A percentile compares a stretch with the other conserved stretches of the same genome.
Conservation (phyloP, 345 rosid genomes). For the Populus deltoides region DNA sequence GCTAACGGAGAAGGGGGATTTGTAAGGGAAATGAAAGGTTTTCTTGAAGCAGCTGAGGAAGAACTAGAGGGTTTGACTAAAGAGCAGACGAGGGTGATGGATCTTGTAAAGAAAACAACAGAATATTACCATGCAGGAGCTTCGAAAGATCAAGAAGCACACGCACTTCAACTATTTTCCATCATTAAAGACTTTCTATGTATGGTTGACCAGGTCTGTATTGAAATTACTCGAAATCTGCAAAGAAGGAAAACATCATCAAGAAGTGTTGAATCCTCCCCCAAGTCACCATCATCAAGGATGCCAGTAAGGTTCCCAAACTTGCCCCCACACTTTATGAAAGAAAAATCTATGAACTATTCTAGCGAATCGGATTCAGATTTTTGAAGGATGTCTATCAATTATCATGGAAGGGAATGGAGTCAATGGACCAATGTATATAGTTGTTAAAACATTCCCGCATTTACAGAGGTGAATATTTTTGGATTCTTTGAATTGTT, state of each 20-base stretch:
- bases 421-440: slow-evolving; percentile 25
- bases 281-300: slow-evolving; percentile 31
- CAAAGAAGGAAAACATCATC: slow-evolving; percentile 48
- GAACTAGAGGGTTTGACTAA: slow-evolving; percentile 46
- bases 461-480: background rate
- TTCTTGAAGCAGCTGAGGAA: slow-evolving; percentile 55
- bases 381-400: slow-evolving; percentile 27
- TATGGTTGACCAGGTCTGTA: slow-evolving; percentile 75
- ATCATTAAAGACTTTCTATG: slow-evolving; percentile 66
- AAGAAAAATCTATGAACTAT: slow-evolving; percentile 47
- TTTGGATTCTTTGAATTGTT: slow-evolving; percentile 17
- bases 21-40: slow-evolving; percentile 49
- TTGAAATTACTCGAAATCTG: slow-evolving; percentile 57
- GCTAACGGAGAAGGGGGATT: slow-evolving; percentile 38
- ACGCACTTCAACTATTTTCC: slow-evolving; percentile 56
- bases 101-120: slow-evolving; percentile 61
- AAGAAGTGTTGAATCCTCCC: slow-evolving; percentile 24
- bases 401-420: background rate
- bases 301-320: slow-evolving; percentile 54
- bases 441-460: slow-evolving; percentile 9
- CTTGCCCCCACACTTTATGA: slow-evolving; percentile 61
- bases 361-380: slow-evolving; percentile 65
- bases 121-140: slow-evolving; percentile 76
- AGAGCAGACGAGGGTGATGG: slow-evolving; percentile 59
- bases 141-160: slow-evolving; percentile 39